Evolutionary conservation across 139 green algal genomes (phyloP), one percentile per base, ranked within the genome.

Genomic region (Chlamydomonas applanata): DNA sequence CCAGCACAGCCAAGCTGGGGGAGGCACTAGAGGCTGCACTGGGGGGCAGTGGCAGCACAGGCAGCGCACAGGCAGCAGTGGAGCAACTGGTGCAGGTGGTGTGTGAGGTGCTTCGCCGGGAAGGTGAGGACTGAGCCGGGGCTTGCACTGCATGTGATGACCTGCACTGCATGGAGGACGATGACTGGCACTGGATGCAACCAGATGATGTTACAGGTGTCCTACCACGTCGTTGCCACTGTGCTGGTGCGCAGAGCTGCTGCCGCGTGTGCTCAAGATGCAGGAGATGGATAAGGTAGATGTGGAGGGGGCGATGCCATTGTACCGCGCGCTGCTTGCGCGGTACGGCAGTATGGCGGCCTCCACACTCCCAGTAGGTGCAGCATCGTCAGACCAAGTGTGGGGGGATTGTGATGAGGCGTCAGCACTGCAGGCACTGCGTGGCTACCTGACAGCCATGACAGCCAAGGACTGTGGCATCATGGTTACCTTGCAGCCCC

Each of bases 381-480:
- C 52, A 52, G 46, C 2, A 9, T 22, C 16, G 30, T 7, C 64
- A 33, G 5, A 20, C 30, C 32, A 49, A 49, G 60, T 27, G 19
- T 27, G n/a, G 20, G 34, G 9, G 9, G 63, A 27, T 5, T 33
- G 29, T 19, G 35, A 27, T 54, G 34, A 49, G 40, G 40, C 40
- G 11, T 7, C 40, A 49, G 40, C 40, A 49, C 40, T 79, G 16
- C 77, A 86, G 3, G 77, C 79, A 19, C 59, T 97, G n/a, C 74
- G 84, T 0, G 64, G 74, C 16, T 97, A 96, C 61, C 72, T 94
- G 9, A 83, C 85, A 0, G 82, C 92, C 5, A 80, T 81, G 2
- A 95, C 92, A 2, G 91, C 89, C 49, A 97, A 95, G 79, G 92
- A 97, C 85, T 96, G 91, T 57, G 89, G 88, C 24, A 34, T 96